Evolutionary conservation across 768 basidiomycete genomes (phyloP).

Genomic region (Phylloporus scabripes): DNA sequence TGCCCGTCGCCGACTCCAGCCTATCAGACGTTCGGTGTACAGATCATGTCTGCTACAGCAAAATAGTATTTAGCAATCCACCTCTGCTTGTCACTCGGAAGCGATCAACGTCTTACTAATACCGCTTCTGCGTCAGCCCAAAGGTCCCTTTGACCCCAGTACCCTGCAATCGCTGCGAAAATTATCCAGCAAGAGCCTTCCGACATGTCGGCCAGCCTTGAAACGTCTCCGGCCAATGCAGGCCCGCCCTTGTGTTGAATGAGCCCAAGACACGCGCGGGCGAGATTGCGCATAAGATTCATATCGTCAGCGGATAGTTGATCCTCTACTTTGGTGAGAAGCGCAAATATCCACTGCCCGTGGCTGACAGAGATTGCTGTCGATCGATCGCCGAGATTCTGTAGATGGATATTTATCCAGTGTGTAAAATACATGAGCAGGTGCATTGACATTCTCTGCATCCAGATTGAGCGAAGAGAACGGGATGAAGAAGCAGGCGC

Average conservation of each 20-base stretch:
- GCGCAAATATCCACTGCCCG: conserved; percentile 72
- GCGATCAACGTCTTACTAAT: conserved; percentile 26
- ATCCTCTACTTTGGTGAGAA: conserved; percentile 66
- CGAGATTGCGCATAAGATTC: conserved; percentile 68
- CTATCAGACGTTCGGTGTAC: neutral
- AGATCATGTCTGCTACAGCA: conserved; percentile 7
- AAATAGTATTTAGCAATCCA: neutral
- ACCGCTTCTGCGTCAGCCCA: conserved; percentile 71
- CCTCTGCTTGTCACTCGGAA: neutral
- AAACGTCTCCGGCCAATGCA: conserved; percentile 1
- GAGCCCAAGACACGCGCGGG: conserved; percentile 59
- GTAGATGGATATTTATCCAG: conserved; percentile 66
- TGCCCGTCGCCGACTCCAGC: neutral
- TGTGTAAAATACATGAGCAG: conserved; percentile 80
- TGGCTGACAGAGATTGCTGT: conserved; percentile 50
- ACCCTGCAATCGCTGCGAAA: conserved; percentile 52
- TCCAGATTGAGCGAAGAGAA: conserved; percentile 7
- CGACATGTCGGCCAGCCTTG: conserved; percentile 20
- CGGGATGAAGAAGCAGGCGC: neutral
- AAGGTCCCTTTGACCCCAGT: conserved; percentile 78
- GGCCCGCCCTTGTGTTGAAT: conserved; percentile 32
- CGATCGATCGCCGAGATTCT: conserved; percentile 34
- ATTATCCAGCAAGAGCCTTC: conserved; percentile 69
- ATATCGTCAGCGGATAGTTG: conserved; percentile 71
- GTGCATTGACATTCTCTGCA: conserved; percentile 63